Evolutionary conservation across 2,329 filamentous ascomycete species (phyloP), one percentile per base, ranked within the genome.

Genomic region (Penicillium hesseltinei): DNA sequence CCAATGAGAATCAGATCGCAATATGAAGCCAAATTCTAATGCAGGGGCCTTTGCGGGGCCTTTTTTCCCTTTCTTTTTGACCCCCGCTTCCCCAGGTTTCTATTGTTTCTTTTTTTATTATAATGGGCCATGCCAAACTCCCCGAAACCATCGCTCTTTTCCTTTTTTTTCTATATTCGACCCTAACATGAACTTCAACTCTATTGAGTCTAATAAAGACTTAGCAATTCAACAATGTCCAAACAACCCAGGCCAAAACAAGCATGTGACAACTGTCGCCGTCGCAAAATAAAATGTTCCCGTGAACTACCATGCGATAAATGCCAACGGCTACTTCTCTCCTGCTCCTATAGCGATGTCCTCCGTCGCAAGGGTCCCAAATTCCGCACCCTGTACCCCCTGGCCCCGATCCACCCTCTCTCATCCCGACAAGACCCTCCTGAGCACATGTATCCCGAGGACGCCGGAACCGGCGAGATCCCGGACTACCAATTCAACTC

Each of bases 251-350:
- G 51, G 44, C 49, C 66, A 25, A 75, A 74, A 56, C 73, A 76
- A 61, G 73, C 74, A 45, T 76, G 74, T 57, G 73, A 76, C 53
- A 75, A 75, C 53, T 78, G 76, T 65, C 71, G 75, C 31, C 67
- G 70, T 17, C 72, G 75, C 46, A 78, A 78, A 56, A 75, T 78
- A 54, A 78, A 75, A 67, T 78, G 76, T 56, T 70, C 69, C 45
- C 72, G 69, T 65, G 74, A 69, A 62, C 66, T 65, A 15, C 76
- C 75, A 2, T 78, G 76, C 62, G 74, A 78, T 49, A 77, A 74
- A 59, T 76, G 74, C 44, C 66, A 71, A 39, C 67, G 70, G 2
- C 62, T 75, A 23, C 65, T 76, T 19, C 64, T 76, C 19, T 72
- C 69, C 9, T 76, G 74, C 51, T 73, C 73, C n/a, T 76, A 76